Percentiles rank a stretch among this genome's conserved stretches.
Evolutionary conservation across 1,284 basidiomycete species (phyloP).

Genomic region (Ustilago xerochloae): DNA sequence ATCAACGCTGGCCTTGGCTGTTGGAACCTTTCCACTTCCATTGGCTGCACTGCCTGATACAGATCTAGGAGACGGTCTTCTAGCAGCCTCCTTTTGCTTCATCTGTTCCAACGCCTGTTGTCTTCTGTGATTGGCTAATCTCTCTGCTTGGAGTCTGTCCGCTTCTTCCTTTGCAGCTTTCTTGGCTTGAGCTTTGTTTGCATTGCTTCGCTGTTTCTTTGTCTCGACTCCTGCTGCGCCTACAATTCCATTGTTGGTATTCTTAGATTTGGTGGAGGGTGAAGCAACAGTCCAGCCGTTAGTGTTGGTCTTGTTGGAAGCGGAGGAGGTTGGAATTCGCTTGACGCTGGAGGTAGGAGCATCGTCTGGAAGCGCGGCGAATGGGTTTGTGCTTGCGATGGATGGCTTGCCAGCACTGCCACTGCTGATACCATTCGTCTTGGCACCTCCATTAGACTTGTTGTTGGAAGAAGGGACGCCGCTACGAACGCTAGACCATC

Average conservation of each 20-base stretch:
- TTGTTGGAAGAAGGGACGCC: constrained; percentile 9
- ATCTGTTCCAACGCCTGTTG: constrained; percentile 40
- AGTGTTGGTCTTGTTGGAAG: neutral
- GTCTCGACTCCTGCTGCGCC: constrained; percentile 18
- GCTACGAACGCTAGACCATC: constrained; percentile 45
- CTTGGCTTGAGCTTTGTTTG: constrained; percentile 51
- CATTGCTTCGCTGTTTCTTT: constrained; percentile 62
- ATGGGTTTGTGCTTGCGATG: constrained; percentile 48
- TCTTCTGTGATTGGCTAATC: constrained; percentile 51
- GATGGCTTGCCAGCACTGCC: constrained; percentile 1
- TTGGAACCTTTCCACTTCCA: constrained; percentile 7
- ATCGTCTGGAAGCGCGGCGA: constrained; percentile 48
- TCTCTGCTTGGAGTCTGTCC: constrained; percentile 49
- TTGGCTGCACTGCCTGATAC: too few relatives aligned
- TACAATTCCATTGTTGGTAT: neutral
- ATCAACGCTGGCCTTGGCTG: constrained; percentile 44
- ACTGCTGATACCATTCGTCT: neutral
- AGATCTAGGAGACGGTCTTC: constrained; percentile 19
- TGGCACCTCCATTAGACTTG: constrained; percentile 1
- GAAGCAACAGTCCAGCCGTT: constrained; percentile 25
- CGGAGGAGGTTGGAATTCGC: constrained; percentile 14
- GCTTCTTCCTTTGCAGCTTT: constrained; percentile 56
- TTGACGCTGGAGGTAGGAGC: constrained; percentile 26
- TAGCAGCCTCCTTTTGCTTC: constrained; percentile 21
- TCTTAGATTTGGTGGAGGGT: neutral